Evolutionary conservation across 1,139 yeast genomes (phyloP), one percentile per base, ranked within the genome.

Genomic region (Sugiyamaella novakii): DNA sequence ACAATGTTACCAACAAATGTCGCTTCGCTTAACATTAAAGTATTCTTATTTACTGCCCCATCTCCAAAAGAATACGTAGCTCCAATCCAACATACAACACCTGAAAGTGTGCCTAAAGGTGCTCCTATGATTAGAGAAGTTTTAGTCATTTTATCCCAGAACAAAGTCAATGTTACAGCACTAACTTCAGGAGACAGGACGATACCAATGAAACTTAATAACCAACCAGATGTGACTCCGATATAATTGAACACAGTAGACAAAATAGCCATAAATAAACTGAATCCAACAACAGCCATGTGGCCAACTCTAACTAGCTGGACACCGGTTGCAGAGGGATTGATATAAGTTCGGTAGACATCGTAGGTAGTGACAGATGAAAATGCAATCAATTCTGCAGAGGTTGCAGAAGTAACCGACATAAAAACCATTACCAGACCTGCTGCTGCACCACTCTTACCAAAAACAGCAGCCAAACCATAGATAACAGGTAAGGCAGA

Each of bases 1-100:
- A 86, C 87, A 45, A 86, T 79, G 64, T 87, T 87, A 52, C 96
- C 96, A 3, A 85, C 81, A 55, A 87, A 74, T 92, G 87, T 86
- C 31, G 95, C 83, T 63, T 84, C 77, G 63, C 84, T 77, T 62
- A 86, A 91, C 57, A 76, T 78, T 57, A 87, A 84, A 15, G 94
- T 79, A 43, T 80, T 81, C 38, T 71, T 78, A 44, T 84, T 80
- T 19, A 78, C 78, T 44, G 77, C 64, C 45, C 68, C 68, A 19
- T 61, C 65, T 38, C 64, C 33, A n/a, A 29, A 65, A 12, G 65
- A 63, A 44, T 68, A 64, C 18, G 75, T 68, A 7, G 71, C 61
- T 3, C 73, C 78, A 15, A 76, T 62, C 82, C 82, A 78, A 43
- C 75, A 67, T 5, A 64, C 70, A 37, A 77, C 57, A 28, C 77